phyloP scores from a whole-genome alignment of 805 yeast genomes.

The Wickerhamiella kazuoi region DNA sequence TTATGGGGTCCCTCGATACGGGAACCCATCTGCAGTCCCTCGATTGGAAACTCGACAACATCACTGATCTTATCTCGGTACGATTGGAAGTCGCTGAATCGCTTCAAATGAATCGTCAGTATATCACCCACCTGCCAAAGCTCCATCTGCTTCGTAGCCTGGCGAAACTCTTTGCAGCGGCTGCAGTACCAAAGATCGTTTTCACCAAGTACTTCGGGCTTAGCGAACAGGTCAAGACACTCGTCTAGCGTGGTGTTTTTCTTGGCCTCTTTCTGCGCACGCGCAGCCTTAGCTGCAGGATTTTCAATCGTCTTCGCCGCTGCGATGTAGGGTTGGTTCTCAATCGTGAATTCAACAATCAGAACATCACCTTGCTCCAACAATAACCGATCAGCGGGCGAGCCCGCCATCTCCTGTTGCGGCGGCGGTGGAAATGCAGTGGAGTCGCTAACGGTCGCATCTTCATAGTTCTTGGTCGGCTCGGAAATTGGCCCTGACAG shows the following conservation, averaged over 20 bases:
- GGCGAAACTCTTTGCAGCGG: constrained; percentile 67
- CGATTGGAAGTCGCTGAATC: constrained; percentile 71
- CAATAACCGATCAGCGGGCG: background rate
- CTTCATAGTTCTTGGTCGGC: background rate
- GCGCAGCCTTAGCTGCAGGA: constrained; percentile 6
- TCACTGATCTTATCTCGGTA: constrained; percentile 81
- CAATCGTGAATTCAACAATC: constrained; percentile 6
- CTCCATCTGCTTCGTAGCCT: constrained; percentile 80
- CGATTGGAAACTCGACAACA: constrained; percentile 72
- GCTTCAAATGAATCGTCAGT: constrained; percentile 70
- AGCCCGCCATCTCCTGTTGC: background rate
- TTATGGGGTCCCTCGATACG: constrained; percentile 27
- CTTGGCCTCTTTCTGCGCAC: constrained; percentile 15
- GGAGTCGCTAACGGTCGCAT: background rate
- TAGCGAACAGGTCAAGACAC: constrained; percentile 57
- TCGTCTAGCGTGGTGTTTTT: constrained; percentile 42
- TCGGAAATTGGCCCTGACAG: background rate
- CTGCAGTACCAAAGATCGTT: constrained; percentile 94
- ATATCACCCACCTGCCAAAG: constrained; percentile 91
- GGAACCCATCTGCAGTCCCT: constrained; percentile 54
- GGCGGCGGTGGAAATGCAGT: background rate
- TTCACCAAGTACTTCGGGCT: constrained; percentile 70
- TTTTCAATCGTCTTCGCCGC: constrained; percentile 6
- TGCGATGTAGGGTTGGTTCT: background rate
- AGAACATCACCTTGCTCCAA: constrained; percentile 5